Base-by-base conservation (phyloP, 371 early-diverging fungal genomes). In the Lichtheimia hyalospora region DNA sequence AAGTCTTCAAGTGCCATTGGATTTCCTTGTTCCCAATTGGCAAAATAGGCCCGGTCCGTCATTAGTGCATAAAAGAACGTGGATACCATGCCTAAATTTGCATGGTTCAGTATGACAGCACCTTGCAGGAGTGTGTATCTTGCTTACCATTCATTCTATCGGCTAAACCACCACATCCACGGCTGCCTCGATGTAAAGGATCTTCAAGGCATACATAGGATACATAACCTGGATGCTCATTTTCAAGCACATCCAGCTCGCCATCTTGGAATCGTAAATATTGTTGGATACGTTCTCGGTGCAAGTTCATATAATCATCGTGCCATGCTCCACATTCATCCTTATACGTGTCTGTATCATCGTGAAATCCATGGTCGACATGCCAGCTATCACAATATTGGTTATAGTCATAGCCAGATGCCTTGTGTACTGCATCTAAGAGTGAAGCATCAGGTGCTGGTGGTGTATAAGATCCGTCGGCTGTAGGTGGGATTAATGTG, bases 261-360 rank as follows among this genome's bases (percentile, higher is more conserved):
- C 34, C 34, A 34, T 34, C 34, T 34, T 34, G 34, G 34, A 34
- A 61, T 13, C 67, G 58, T 16, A 70, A 56, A 5, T 77, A 39
- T 21, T 73, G 60, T n/a, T 65, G 58, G 46, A 77, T 61, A 15
- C 74, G 60, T 8, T 60, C 67, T 21, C 71, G 59, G 27, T 81
- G 81, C 20, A 75, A 49, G n/a, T 56, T 42, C 1, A 54, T 65
- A 46, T 75, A 81, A 8, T 65, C 44, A 13, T 66, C 51, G 49
- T 77, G 78, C 81, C 81, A 81, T n/a, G 63, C 63, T n/a, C 81
- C 81, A 50, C 81, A 81, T 49, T 70, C 69, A 7, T 71, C 69
- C 27, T 71, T 50, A 23, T 60, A 44, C 25, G 73, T 69, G n/a
- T 64, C 66, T 10, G 51, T 46, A 58, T 67, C 60, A 16, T 70